phyloP scores from a whole-genome alignment of 805 yeast species.

The fission yeast (Schizosaccharomyces pombe) region DNA sequence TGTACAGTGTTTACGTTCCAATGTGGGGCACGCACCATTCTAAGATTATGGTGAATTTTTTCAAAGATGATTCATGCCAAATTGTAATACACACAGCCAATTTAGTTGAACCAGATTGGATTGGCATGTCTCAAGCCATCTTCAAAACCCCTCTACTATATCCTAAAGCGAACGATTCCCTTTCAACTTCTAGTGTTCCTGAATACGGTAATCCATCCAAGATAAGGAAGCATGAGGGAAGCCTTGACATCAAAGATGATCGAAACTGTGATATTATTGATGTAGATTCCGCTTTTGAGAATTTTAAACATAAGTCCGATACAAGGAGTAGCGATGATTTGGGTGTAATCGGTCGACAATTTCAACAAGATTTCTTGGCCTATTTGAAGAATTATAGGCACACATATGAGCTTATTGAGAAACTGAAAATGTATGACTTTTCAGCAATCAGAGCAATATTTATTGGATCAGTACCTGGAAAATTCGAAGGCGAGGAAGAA shows the following conservation, averaged over 20 bases:
- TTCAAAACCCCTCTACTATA: constrained; percentile 14
- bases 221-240: background rate
- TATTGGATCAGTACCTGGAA: constrained; percentile 16
- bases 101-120: constrained; percentile 15
- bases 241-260: no score
- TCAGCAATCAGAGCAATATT: constrained; percentile 11
- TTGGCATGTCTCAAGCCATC: constrained; percentile 15
- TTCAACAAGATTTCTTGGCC: constrained; percentile 12
- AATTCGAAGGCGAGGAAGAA: constrained; percentile 7
- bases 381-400: constrained; percentile 13
- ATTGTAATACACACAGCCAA: constrained; percentile 17
- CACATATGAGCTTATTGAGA: constrained; percentile 6
- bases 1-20: constrained; percentile 6
- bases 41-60: constrained; percentile 15
- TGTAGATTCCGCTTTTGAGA: background rate
- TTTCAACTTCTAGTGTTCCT: background rate
- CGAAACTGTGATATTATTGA: background rate
- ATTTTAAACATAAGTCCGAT: background rate
- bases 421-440: constrained; percentile 13
- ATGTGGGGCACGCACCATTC: constrained; percentile 16
- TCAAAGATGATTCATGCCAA: constrained; percentile 7
- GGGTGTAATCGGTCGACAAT: constrained; percentile 3
- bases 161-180: background rate
- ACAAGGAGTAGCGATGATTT: background rate
- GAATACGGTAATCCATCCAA: background rate